Percentiles rank a stretch among this genome's conserved stretches.
Evolutionary conservation across 441 rosid species (phyloP).

Genomic region (Codiaeum variegatum): DNA sequence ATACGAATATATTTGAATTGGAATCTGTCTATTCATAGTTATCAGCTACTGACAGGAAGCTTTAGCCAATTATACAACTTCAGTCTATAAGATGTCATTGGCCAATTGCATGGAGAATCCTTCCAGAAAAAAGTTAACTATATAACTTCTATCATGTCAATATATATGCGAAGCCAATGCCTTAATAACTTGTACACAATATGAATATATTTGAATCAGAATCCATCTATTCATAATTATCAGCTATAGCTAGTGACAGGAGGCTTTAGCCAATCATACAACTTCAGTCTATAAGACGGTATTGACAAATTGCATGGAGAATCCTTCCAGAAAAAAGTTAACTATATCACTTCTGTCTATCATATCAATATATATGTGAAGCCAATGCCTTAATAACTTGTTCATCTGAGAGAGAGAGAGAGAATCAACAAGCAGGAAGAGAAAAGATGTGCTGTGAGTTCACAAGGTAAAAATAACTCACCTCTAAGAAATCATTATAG

Average conservation of each 20-base stretch:
- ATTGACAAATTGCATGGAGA: background rate
- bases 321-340: background rate
- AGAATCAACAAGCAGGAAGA: background rate
- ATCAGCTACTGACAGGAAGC: constrained; percentile 13
- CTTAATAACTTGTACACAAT: background rate
- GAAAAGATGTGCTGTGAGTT: background rate
- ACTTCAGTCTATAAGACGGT: background rate
- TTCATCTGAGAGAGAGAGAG: background rate
- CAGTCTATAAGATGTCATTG: background rate
- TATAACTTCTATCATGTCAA: background rate
- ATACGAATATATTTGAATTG: background rate
- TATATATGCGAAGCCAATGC: background rate
- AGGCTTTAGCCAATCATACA: constrained; percentile 8
- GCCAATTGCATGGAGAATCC: background rate
- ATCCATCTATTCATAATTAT: background rate
- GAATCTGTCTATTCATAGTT: background rate
- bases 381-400: background rate
- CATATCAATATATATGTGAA: background rate
- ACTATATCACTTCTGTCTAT: background rate
- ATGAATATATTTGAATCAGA: background rate
- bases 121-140: constrained; percentile 1
- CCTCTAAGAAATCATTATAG: constrained; percentile 73
- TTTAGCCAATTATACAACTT: constrained; percentile 9
- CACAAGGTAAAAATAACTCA: constrained; percentile 27
- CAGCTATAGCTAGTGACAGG: constrained; percentile 15